phyloP scores from a whole-genome alignment of 352 stramenopile genomes.

The Globisporangium orthogonon region DNA sequence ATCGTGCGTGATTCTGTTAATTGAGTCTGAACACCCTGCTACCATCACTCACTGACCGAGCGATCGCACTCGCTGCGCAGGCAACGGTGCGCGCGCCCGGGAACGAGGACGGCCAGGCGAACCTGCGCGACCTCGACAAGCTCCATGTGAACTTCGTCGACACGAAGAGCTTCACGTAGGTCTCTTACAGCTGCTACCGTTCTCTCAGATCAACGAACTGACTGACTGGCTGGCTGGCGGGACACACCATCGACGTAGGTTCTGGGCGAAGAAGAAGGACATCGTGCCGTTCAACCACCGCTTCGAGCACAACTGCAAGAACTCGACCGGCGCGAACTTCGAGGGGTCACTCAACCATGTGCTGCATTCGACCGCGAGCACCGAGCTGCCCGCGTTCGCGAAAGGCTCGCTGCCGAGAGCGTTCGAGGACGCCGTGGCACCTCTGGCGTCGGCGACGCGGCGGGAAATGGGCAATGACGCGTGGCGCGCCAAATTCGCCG shows the following conservation, averaged over 20 bases:
- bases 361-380: conserved; percentile 34
- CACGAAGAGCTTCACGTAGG: conserved; percentile 21
- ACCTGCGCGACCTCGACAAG: conserved; percentile 27
- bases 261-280: conserved; percentile 36
- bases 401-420: conserved; percentile 30
- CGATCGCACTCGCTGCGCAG: conserved; percentile 13
- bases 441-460: conserved; percentile 22
- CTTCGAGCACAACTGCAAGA: conserved; percentile 27
- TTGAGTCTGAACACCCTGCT: no score
- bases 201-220: neutral
- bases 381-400: conserved; percentile 35
- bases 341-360: conserved; percentile 28
- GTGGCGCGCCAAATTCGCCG: conserved; percentile 34
- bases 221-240: neutral
- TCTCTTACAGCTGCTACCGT: neutral
- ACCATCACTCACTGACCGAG: neutral
- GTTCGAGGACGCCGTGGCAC: conserved; percentile 18
- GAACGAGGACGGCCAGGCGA: conserved; percentile 26
- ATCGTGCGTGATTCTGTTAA: conserved; percentile 24
- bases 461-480: conserved; percentile 21
- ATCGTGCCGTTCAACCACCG: conserved; percentile 29
- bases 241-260: conserved; percentile 17
- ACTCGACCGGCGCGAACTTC: conserved; percentile 29
- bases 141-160: conserved; percentile 61
- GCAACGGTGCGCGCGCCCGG: conserved; percentile 53